Evolutionary conservation across 2,329 filamentous ascomycete species (phyloP), one percentile per base, ranked within the genome.

Genomic region (Hymenoscyphus albidus): DNA sequence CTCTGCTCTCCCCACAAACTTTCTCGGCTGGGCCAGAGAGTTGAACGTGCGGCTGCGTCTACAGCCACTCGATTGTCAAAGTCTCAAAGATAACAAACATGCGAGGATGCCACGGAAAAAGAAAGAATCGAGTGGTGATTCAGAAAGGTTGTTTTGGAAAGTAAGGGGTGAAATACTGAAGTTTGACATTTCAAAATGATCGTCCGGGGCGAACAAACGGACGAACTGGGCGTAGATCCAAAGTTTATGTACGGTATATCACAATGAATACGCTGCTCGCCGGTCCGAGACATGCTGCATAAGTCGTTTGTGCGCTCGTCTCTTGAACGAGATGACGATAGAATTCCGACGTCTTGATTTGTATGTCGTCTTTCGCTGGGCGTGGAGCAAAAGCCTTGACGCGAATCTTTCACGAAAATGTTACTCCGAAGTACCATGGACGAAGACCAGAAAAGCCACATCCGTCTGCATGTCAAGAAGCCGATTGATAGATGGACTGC

Each of bases 1-100:
- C 48, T 54, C 48, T 54, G 48, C 48, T 54, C 48, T 54, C 48
- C 48, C 48, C 48, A 18, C 48, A 54, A 35, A 54, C 18, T 22
- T 27, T 27, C 27, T 27, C 27, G 27, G 22, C n/a, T 54, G 18
- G 48, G 48, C 10, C 48, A 12, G 48, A 54, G 22, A 12, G 18
- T 51, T 54, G 44, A 48, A 48, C 44, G 44, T 48, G 48, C 18
- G 48, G 48, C 48, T 10, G 18, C 13, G 48, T 12, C 22, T 54
- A 18, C 12, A 54, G 22, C 48, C 48, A 54, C 7, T 54, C 22
- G 48, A 54, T 27, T 5, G 27, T 27, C 27, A 54, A 6, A 10
- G 35, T 35, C 6, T 27, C 18, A 13, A 4, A 54, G 48, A 54
- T 7, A 22, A 51, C 44, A 22, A 27, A 27, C 27, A 27, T 27